These are phyloP conservation scores for Abrus pulchellus DNA, from an alignment of 306 rosid genomes.

Conservation along the genomic window DNA sequence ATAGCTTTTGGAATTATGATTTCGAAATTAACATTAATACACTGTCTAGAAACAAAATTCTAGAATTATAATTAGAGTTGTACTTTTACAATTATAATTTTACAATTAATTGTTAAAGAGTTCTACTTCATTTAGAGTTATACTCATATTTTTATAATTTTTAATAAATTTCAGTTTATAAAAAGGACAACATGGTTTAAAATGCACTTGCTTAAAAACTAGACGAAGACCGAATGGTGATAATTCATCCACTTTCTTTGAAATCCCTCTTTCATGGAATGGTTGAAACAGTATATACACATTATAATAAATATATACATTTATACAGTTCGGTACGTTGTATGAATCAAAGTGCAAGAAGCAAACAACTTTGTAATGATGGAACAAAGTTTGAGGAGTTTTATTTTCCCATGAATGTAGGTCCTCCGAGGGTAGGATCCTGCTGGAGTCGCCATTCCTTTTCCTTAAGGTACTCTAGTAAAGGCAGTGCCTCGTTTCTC, in stretches of 20 bases:
- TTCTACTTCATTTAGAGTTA: too few relatives aligned
- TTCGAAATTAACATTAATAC: too few relatives aligned
- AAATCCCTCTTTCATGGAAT: neutral
- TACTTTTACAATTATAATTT: too few relatives aligned
- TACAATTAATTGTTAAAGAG: too few relatives aligned
- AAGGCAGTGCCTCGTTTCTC: neutral
- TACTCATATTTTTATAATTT: too few relatives aligned
- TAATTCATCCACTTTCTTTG: slow-evolving; percentile 26
- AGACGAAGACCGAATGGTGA: neutral
- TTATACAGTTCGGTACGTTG: neutral
- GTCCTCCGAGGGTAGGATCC: slow-evolving; percentile 25
- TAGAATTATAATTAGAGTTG: too few relatives aligned
- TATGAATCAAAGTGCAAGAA: slow-evolving; percentile 9
- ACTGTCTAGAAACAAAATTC: too few relatives aligned
- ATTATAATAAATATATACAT: neutral
- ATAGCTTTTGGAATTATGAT: too few relatives aligned
- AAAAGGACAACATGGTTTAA: too few relatives aligned
- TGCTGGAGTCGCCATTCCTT: slow-evolving; percentile 29
- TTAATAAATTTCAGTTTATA: too few relatives aligned
- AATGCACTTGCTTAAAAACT: neutral
- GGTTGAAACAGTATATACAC: slow-evolving; percentile 2
- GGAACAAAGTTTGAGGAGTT: slow-evolving; percentile 8
- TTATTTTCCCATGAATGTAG: slow-evolving; percentile 22
- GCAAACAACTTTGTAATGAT: neutral
- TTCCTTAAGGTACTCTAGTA: slow-evolving; percentile 25